Conservation (phyloP, 768 basidiomycete genomes). For the Gloeostereum incarnatum region DNA sequence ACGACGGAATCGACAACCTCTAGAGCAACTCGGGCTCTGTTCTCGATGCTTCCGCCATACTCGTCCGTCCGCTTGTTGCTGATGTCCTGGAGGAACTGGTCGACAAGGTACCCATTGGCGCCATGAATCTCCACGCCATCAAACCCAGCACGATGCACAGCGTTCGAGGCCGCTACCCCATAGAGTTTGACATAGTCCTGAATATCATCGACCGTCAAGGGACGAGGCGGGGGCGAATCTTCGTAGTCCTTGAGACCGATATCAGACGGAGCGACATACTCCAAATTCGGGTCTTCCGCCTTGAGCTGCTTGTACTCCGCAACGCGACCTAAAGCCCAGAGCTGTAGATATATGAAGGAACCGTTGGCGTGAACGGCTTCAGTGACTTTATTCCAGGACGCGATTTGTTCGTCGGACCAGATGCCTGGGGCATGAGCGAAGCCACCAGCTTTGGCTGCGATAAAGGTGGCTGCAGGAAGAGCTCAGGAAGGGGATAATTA, state of each 20-base stretch:
- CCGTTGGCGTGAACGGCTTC: too few relatives aligned
- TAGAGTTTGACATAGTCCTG: conserved; percentile 16
- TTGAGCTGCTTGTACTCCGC: neutral
- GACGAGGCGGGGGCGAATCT: conserved; percentile 5
- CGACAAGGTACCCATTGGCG: conserved; percentile 20
- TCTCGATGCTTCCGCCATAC: conserved; percentile 67
- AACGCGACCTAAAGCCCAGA: neutral
- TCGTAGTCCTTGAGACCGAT: conserved; percentile 8
- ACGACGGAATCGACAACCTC: conserved; percentile 55
- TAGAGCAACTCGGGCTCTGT: conserved; percentile 49
- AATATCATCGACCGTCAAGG: conserved; percentile 17
- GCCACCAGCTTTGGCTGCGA: too few relatives aligned
- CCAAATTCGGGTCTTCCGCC: neutral
- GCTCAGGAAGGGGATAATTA: conserved; percentile 1
- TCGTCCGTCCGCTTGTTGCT: conserved; percentile 59
- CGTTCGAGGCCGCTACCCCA: conserved; percentile 19
- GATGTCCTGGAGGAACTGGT: conserved; percentile 20
- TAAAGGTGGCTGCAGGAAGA: too few relatives aligned
- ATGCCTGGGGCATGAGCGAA: too few relatives aligned
- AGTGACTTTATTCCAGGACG: too few relatives aligned
- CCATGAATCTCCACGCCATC: conserved; percentile 36
- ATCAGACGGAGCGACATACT: conserved; percentile 14
- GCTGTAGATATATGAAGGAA: too few relatives aligned
- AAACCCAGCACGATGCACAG: conserved; percentile 30
- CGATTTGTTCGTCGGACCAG: too few relatives aligned